Conservation (phyloP, 352 stramenopile genomes). For the Elongisporangium anandrum region DNA sequence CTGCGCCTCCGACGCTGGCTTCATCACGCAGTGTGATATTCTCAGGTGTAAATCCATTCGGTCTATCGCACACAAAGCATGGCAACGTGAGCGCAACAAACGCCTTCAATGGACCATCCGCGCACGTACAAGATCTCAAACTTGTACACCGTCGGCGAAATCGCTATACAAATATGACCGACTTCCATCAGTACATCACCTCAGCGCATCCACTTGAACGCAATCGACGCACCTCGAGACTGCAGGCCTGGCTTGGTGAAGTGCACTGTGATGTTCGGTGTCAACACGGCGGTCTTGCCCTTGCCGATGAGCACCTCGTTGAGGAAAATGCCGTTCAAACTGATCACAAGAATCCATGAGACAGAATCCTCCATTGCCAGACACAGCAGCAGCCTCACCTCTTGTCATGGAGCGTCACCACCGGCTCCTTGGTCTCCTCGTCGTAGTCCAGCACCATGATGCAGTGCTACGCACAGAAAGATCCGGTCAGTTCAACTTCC, state of each 20-base stretch:
- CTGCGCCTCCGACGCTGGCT: too few species aligned
- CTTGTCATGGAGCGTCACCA: constrained; percentile 43
- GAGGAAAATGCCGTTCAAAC: constrained; percentile 67
- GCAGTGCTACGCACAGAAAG: constrained; percentile 15
- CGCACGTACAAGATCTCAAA: constrained; percentile 61
- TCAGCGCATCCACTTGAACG: constrained; percentile 5
- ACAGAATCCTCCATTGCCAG: neutral
- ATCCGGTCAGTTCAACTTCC: neutral
- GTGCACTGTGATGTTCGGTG: constrained; percentile 51
- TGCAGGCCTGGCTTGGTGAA: constrained; percentile 60
- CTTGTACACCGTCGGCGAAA: constrained; percentile 48
- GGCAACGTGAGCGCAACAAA: neutral
- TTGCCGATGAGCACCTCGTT: constrained; percentile 58
- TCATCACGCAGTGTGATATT: too few species aligned
- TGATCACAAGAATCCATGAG: constrained; percentile 11
- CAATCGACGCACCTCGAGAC: constrained; percentile 11
- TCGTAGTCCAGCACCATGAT: constrained; percentile 31
- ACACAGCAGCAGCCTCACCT: constrained; percentile 40
- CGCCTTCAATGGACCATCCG: neutral
- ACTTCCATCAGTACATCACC: neutral
- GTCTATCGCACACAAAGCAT: too few species aligned
- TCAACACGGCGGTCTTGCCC: constrained; percentile 19
- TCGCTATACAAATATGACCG: constrained; percentile 18
- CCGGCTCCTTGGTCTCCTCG: constrained; percentile 17
- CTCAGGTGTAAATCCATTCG: too few species aligned